A percentile compares a stretch with the other conserved stretches of the same genome.
phyloP scores from a whole-genome alignment of 441 rosid genomes.

The Erodium moschatum region DNA sequence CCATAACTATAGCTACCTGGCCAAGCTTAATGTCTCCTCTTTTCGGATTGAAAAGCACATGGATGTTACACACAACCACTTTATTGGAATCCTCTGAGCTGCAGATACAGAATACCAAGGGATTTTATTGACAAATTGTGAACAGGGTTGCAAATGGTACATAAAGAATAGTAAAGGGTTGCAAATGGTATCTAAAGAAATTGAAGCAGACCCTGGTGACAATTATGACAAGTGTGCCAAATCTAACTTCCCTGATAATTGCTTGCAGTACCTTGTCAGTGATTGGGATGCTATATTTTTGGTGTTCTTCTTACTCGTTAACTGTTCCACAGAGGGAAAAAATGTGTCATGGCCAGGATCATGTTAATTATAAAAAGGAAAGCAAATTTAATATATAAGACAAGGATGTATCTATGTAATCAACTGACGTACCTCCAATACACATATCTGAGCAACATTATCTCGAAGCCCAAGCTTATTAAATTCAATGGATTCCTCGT shows the following conservation, averaged over 20 bases:
- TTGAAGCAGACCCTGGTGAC: too few relatives aligned
- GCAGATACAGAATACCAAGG: slow-evolving; percentile 29
- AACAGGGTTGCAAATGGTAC: neutral
- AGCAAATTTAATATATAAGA: slow-evolving; percentile 10
- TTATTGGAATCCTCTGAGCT: slow-evolving; percentile 41
- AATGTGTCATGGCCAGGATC: slow-evolving; percentile 7
- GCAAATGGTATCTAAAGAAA: too few relatives aligned
- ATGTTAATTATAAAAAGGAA: slow-evolving; percentile 1
- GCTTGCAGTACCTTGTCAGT: slow-evolving; percentile 38
- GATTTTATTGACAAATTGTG: slow-evolving; percentile 14
- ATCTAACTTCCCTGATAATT: neutral
- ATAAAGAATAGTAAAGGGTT: neutral
- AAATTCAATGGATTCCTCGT: slow-evolving; percentile 73
- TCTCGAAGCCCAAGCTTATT: slow-evolving; percentile 78
- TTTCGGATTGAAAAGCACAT: slow-evolving; percentile 87
- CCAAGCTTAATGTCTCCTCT: slow-evolving; percentile 95
- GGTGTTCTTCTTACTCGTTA: slow-evolving; percentile 29
- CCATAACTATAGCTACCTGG: slow-evolving; percentile 47
- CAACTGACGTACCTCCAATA: slow-evolving; percentile 54
- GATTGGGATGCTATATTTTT: slow-evolving; percentile 28
- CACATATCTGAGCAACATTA: slow-evolving; percentile 97
- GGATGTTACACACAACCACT: slow-evolving; percentile 79
- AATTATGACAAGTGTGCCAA: too few relatives aligned
- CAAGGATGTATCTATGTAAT: slow-evolving; percentile 7
- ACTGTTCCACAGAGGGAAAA: slow-evolving; percentile 27